phyloP scores from a whole-genome alignment of 176 grass and related monocot species.

The Triticum dicoccoides region DNA sequence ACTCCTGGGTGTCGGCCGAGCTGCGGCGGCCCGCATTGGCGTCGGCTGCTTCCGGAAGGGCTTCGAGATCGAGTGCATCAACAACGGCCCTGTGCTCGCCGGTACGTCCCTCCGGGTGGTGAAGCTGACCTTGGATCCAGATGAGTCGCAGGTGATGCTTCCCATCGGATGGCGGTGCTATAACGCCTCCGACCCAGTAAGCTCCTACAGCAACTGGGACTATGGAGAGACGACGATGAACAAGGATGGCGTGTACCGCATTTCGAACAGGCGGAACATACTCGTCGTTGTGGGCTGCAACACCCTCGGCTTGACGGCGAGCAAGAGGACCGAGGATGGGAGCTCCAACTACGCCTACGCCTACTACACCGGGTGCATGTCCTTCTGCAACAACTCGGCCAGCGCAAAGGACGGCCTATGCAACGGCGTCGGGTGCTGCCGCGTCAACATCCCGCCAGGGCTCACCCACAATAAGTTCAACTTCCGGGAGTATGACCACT shows the following conservation, averaged over 20 bases:
- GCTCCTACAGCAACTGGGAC: not conserved
- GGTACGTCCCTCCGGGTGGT: not conserved
- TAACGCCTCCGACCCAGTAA: not conserved
- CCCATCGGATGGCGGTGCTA: not conserved
- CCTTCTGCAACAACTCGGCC: not conserved
- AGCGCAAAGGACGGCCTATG: not conserved
- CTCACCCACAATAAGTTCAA: not conserved
- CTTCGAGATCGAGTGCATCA: conserved; percentile 19
- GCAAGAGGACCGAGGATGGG: not conserved
- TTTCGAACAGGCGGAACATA: no score
- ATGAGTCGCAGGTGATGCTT: not conserved
- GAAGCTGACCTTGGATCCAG: not conserved
- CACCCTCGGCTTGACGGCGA: not conserved
- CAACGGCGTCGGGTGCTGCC: not conserved
- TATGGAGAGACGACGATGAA: not conserved
- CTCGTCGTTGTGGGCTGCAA: no score
- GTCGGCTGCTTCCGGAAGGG: not conserved
- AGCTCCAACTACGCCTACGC: no score
- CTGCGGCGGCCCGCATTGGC: not conserved
- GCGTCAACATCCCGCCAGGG: not conserved
- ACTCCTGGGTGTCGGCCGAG: not conserved
- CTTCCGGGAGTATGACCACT: not conserved
- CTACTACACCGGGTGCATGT: not conserved
- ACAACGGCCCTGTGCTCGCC: not conserved
- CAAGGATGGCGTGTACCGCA: no score